Evolutionary conservation across 2,329 filamentous ascomycete species (phyloP), one percentile per base, ranked within the genome.

Genomic region (Monilinia laxa): DNA sequence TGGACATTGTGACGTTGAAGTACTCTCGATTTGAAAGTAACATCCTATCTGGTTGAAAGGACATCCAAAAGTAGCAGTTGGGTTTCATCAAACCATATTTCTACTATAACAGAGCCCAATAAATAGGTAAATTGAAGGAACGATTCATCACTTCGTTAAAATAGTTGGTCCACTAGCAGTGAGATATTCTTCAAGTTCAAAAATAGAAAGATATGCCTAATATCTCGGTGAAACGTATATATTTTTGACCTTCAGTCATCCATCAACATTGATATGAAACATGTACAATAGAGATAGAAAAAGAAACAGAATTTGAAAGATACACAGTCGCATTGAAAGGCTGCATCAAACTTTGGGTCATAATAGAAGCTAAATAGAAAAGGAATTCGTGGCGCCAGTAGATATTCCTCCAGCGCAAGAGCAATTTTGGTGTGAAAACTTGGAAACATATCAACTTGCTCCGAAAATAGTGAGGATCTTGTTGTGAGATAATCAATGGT

Each of bases 381-480:
- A 12, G 12, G 10, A 10, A 35, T n/a, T 58, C 28, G 42, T 49
- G 25, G 42, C 12, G 20, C 1, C 11, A 23, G 25, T 35, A 6
- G n/a, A 35, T 6, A n/a, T 35, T 49, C 20, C 28, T 35, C 11
- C 20, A 10, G 57, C 11, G 28, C 25, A 23, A 58, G 2, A 16
- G 7, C 49, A 60, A 12, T 23, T 49, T 47, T 11, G 11, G 42
- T 10, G 12, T 49, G 20, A 14, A 40, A n/a, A 60, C 5, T 2
- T n/a, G 57, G 23, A 14, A 60, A 60, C 57, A 42, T 60, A 60
- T 60, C 25, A n/a, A 60, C 5, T 60, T 60, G 42, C 23, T 57
- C 1, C 23, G 11, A 31, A 31, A 16, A 16, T 11, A 35, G 20
- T 4, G 18, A 5, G 5, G 3, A 6, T 49, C 0, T 23, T 20